Base-by-base conservation (phyloP, 306 rosid species). In the Pyrus bretschneideri region DNA sequence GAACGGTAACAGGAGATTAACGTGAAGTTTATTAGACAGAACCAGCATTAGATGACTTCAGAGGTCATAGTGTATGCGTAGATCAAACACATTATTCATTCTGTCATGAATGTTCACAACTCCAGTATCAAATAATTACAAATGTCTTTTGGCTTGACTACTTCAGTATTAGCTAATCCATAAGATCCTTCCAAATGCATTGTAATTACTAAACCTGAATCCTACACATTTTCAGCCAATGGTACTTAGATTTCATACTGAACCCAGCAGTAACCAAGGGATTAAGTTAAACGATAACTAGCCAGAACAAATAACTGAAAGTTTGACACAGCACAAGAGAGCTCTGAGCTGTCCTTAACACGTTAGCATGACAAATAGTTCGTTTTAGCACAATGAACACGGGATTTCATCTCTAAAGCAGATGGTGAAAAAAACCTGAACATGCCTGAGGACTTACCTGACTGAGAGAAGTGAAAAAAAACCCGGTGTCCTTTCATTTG, bases 401-500 rank as follows among this genome's bases (percentile, higher is more conserved):
- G 66, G n/a, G 45, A 40, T 19, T n/a, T 29, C 60, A 38, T 40
- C 42, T 54, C 19, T 6, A 7, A 67, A 25, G 31, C n/a, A 61
- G 33, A 73, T 54, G 69, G 13, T 49, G 52, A 31, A 68, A 59
- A 57, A 74, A 76, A 9, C 49, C n/a, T 17, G 49, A 63, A 69
- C 51, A 67, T 29, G 69, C 69, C 64, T 51, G 69, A 79, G 76
- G 33, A 70, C 51, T 83, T 86, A 92, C 99, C 96, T 86, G 65
- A 65, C 85, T 73, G 96, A 86, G 82, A 96, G 99, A 19, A 93
- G 91, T 23, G 97, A 89, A 82, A 96, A 96, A 74, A 92, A 91
- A 60, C 97, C 97, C 1, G 88, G 93, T 61, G 82, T 89, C 88
- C 97, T 89, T 86, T 96, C 99, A 83, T 96, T 96, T 71, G 99